phyloP scores from a whole-genome alignment of 176 grass and related monocot species.

The Luzula sylvatica region DNA sequence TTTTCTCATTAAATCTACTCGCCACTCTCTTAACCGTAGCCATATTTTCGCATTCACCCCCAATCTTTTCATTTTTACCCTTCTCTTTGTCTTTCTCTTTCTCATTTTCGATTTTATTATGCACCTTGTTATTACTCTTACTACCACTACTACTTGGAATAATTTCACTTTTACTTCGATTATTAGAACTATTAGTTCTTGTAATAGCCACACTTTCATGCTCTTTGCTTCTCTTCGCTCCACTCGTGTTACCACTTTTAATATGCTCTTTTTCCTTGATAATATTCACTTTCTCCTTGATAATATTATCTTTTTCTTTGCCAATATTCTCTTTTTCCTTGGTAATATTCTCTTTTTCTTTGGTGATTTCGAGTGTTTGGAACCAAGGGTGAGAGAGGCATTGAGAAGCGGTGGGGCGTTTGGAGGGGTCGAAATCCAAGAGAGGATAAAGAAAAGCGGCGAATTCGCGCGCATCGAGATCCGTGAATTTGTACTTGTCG shows the following conservation, averaged over 20 bases:
- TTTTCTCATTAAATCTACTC: too few relatives aligned
- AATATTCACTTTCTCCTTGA: conserved; percentile 13
- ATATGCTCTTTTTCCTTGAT: conserved; percentile 12
- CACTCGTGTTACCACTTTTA: too few relatives aligned
- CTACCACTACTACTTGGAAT: not conserved
- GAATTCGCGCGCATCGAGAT: conserved; percentile 55
- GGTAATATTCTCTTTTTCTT: not conserved
- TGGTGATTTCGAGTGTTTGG: conserved; percentile 21
- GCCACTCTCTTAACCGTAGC: too few relatives aligned
- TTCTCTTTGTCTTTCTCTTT: not conserved
- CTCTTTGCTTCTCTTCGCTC: not conserved
- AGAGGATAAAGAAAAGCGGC: conserved; percentile 57
- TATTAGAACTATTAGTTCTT: conserved; percentile 11
- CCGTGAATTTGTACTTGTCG: conserved; percentile 66
- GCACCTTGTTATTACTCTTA: not conserved
- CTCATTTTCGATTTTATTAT: conserved; percentile 8
- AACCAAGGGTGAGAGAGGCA: conserved; percentile 80
- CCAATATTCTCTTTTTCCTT: conserved; percentile 27
- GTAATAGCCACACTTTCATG: not conserved
- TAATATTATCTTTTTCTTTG: conserved; percentile 2
- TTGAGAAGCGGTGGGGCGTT: conserved; percentile 63
- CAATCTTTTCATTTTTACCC: not conserved
- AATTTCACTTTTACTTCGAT: conserved; percentile 11
- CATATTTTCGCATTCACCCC: too few relatives aligned
- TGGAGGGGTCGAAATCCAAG: conserved; percentile 73